These are phyloP conservation scores for Chlamydomonas asymmetrica DNA, from an alignment of 139 green algal genomes.

Conservation along the genomic window DNA sequence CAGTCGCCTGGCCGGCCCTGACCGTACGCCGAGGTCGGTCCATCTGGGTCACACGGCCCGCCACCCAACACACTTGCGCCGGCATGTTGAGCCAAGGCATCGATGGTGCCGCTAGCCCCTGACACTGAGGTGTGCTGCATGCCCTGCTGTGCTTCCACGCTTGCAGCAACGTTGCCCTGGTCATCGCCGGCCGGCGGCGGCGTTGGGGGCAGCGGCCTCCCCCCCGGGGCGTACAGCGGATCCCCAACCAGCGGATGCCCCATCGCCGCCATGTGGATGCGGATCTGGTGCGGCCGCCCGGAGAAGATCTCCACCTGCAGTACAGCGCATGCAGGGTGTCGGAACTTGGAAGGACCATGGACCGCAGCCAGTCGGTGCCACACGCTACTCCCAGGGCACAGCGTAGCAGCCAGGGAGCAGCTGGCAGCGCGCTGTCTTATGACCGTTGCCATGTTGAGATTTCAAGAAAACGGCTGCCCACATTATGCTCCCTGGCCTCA, in stretches of 20 bases:
- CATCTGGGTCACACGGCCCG: no score
- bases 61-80: no score
- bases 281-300: constrained; percentile 65
- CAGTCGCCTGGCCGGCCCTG: constrained; percentile 55
- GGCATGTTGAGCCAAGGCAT: not conserved
- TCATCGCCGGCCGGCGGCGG: not conserved
- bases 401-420: not conserved
- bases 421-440: not conserved
- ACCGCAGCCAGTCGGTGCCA: no score
- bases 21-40: no score
- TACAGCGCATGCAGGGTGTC: not conserved
- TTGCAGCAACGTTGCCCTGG: not conserved
- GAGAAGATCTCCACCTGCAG: constrained; percentile 52
- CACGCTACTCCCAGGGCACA: not conserved
- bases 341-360: not conserved
- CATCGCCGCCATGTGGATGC: constrained; percentile 62
- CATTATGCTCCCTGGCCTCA: no score
- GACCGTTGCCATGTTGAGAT: not conserved
- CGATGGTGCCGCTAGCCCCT: not conserved
- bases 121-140: not conserved
- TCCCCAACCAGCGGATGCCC: constrained; percentile 68
- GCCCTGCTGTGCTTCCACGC: not conserved
- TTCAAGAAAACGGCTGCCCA: no score
- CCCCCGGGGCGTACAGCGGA: constrained; percentile 54
- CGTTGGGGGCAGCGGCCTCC: constrained; percentile 11